Evolutionary conservation across 352 stramenopile species (phyloP).

Genomic region (Blastocystis hominis): DNA sequence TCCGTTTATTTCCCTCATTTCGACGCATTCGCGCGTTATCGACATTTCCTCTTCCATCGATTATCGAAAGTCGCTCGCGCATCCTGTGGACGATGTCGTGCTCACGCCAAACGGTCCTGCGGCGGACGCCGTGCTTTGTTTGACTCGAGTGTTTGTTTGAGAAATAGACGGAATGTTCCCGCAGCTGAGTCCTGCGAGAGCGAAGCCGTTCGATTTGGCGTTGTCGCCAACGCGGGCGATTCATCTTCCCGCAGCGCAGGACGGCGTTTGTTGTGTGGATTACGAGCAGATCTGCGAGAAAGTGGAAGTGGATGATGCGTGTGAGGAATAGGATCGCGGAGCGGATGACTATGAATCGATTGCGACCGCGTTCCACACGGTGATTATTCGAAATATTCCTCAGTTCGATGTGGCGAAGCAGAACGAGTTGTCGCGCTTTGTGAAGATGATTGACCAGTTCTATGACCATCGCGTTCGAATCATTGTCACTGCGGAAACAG

Average conservation of each 20-base stretch:
- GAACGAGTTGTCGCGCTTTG: constrained; percentile 40
- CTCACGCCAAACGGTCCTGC: constrained; percentile 25
- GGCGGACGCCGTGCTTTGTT: constrained; percentile 14
- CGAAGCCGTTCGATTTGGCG: not conserved
- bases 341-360: constrained; percentile 49
- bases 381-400: constrained; percentile 41
- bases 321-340: constrained; percentile 30
- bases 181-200: not conserved
- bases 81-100: constrained; percentile 47
- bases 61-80: constrained; percentile 31
- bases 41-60: constrained; percentile 36
- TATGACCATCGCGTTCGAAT: constrained; percentile 36
- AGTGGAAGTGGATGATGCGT: not conserved
- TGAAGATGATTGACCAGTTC: constrained; percentile 57
- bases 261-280: constrained; percentile 13
- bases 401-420: constrained; percentile 13
- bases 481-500: constrained; percentile 34
- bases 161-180: constrained; percentile 25
- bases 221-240: constrained; percentile 2
- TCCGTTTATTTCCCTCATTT: constrained; percentile 82
- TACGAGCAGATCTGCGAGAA: constrained; percentile 30
- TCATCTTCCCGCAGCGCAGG: not conserved
- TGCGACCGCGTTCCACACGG: constrained; percentile 37
- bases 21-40: constrained; percentile 61
- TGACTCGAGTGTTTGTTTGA: not conserved